These are phyloP conservation scores for Chytriomyces hyalinus DNA, from an alignment of 192 early-diverging fungal species.

Conservation along the genomic window DNA sequence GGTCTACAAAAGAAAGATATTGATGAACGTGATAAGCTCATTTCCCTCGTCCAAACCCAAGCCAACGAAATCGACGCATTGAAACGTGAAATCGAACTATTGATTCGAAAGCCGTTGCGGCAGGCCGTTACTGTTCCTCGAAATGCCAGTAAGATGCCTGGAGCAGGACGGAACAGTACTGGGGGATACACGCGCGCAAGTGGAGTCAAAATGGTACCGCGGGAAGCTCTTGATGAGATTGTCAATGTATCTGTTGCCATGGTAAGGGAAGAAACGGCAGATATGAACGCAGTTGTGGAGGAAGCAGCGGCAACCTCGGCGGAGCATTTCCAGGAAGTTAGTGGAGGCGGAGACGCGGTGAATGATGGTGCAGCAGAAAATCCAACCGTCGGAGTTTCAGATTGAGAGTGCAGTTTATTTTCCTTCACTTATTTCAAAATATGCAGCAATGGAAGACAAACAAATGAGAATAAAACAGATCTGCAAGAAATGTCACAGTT, in stretches of 20 bases:
- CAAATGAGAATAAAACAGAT: background rate
- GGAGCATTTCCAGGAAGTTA: background rate
- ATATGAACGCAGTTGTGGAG: background rate
- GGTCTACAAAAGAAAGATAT: conserved; percentile 58
- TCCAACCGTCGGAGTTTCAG: background rate
- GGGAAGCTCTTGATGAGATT: no score
- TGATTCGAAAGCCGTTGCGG: conserved; percentile 55
- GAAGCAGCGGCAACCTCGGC: background rate
- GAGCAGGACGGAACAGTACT: no score
- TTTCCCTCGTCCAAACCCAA: conserved; percentile 53
- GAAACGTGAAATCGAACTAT: conserved; percentile 58
- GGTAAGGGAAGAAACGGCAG: background rate
- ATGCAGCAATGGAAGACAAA: conserved; percentile 1
- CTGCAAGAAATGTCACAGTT: background rate
- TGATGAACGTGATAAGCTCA: conserved; percentile 55
- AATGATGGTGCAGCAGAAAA: background rate
- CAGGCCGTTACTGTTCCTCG: conserved; percentile 1
- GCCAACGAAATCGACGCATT: conserved; percentile 58
- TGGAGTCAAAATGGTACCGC: conserved; percentile 12
- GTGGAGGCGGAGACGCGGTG: background rate
- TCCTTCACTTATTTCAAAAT: background rate
- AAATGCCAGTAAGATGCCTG: conserved; percentile 16
- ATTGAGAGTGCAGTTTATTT: background rate
- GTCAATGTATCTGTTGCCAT: background rate
- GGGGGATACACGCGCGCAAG: conserved; percentile 12